A percentile compares a stretch with the other conserved stretches of the same genome.
Conservation (phyloP, 2,329 filamentous ascomycete species). For the Ophiostoma ips region DNA sequence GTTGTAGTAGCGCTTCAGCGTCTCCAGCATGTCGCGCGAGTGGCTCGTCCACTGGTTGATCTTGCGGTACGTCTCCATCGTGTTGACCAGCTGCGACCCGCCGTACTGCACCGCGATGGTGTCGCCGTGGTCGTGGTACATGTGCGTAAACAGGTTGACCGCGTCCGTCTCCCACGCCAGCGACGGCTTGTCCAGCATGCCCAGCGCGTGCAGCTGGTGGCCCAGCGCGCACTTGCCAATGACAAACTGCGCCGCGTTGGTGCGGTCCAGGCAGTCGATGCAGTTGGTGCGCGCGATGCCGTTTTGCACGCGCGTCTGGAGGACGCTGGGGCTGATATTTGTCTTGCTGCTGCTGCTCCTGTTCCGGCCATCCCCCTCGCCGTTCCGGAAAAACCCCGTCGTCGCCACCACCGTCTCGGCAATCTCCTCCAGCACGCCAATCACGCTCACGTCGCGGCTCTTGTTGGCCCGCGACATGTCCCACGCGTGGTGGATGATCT, state of each 20-base stretch:
- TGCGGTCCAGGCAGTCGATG: constrained; percentile 93
- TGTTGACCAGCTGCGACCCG: constrained; percentile 93
- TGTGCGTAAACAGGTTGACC: constrained; percentile 90
- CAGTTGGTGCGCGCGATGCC: constrained; percentile 92
- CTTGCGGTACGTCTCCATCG: constrained; percentile 97
- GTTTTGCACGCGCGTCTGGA: constrained; percentile 61
- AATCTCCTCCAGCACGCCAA: constrained; percentile 77
- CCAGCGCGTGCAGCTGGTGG: constrained; percentile 81
- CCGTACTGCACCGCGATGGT: constrained; percentile 97
- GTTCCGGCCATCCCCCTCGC: constrained; percentile 49
- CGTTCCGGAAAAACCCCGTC: constrained; percentile 93
- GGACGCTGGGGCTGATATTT: neutral
- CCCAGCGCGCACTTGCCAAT: constrained; percentile 90
- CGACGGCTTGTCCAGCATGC: constrained; percentile 61
- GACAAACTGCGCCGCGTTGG: constrained; percentile 94
- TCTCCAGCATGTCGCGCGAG: constrained; percentile 96
- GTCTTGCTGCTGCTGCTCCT: neutral
- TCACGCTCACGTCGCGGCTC: constrained; percentile 82
- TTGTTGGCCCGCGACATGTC: constrained; percentile 97
- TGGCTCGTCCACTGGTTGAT: constrained; percentile 98
- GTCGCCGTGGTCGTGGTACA: constrained; percentile 97
- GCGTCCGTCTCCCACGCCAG: constrained; percentile 93
- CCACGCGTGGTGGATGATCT: constrained; percentile 89
- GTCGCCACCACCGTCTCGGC: constrained; percentile 73
- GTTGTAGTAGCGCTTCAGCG: constrained; percentile 97